phyloP scores from a whole-genome alignment of 1,284 basidiomycete species.

The Chondrostereum purpureum region DNA sequence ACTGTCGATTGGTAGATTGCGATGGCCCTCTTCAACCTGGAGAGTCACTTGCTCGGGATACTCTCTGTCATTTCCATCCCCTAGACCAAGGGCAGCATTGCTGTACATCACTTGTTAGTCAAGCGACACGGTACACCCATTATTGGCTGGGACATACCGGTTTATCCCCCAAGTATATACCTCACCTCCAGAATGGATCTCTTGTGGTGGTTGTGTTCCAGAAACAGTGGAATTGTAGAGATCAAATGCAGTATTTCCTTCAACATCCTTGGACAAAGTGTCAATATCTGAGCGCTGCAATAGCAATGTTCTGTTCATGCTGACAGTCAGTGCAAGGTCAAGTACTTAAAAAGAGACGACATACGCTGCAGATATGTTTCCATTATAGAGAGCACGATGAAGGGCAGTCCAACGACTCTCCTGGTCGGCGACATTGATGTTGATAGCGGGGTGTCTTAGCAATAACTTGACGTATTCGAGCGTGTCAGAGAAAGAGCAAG shows the following conservation, averaged over 20 bases:
- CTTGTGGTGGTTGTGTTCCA: conserved; percentile 55
- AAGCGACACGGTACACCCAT: conserved; percentile 2
- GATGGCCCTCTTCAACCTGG: conserved; percentile 29
- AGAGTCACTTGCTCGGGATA: conserved; percentile 78
- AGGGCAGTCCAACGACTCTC: conserved; percentile 92
- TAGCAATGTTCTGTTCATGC: conserved; percentile 53
- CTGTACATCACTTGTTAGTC: no score
- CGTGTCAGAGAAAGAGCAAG: conserved; percentile 58
- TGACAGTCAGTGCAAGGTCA: no score
- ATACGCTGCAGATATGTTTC: conserved; percentile 75
- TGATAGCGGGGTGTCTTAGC: conserved; percentile 72
- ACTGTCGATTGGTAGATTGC: conserved; percentile 6
- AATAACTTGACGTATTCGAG: conserved; percentile 79
- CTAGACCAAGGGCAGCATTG: conserved; percentile 81
- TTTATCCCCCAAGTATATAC: conserved; percentile 93
- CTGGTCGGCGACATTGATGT: conserved; percentile 77
- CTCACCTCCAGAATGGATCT: conserved; percentile 42
- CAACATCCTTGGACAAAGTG: conserved; percentile 71
- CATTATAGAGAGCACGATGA: conserved; percentile 85
- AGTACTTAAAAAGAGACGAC: conserved; percentile 19
- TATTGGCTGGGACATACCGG: conserved; percentile 36
- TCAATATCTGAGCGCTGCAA: conserved; percentile 76
- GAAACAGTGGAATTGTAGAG: conserved; percentile 88
- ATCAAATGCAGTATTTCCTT: conserved; percentile 92
- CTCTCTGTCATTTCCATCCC: conserved; percentile 73